A percentile compares a stretch with the other conserved stretches of the same genome.
Evolutionary conservation across 164 flowering plant species (phyloP).

Genomic region (Berberis vulgaris): DNA sequence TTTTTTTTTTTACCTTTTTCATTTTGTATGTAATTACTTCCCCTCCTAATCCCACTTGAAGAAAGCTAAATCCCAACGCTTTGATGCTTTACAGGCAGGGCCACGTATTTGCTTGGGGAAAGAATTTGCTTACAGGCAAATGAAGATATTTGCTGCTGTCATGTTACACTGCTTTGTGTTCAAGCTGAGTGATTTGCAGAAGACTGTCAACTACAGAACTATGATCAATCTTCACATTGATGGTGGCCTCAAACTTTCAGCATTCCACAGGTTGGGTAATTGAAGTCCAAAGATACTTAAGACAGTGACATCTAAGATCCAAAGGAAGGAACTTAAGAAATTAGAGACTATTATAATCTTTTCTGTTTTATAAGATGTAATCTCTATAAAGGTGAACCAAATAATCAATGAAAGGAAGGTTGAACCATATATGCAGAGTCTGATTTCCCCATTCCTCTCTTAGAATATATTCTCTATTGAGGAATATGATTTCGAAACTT

Average conservation of each 20-base stretch:
- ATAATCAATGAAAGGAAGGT: too few relatives aligned
- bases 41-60: neutral
- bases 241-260: slow-evolving; percentile 53
- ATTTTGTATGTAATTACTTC: neutral
- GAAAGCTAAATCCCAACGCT: slow-evolving; percentile 18
- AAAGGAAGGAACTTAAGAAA: too few relatives aligned
- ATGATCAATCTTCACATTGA: slow-evolving; percentile 71
- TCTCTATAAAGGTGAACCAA: too few relatives aligned
- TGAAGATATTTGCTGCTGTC: slow-evolving; percentile 60
- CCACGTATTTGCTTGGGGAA: slow-evolving; percentile 69
- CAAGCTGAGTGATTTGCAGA: slow-evolving; percentile 34
- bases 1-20: neutral
- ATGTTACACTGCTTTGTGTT: slow-evolving; percentile 34
- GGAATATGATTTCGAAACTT: too few relatives aligned
- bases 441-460: too few relatives aligned
- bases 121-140: slow-evolving; percentile 72
- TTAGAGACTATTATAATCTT: too few relatives aligned
- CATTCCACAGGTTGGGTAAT: slow-evolving; percentile 8
- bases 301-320: neutral
- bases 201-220: slow-evolving; percentile 44
- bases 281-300: neutral
- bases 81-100: slow-evolving; percentile 58
- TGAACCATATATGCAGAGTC: too few relatives aligned
- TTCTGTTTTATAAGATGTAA: too few relatives aligned
- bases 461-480: too few relatives aligned